These are phyloP conservation scores for Tulasnella sp. DNA, from an alignment of 768 basidiomycete genomes.

Conservation along the genomic window DNA sequence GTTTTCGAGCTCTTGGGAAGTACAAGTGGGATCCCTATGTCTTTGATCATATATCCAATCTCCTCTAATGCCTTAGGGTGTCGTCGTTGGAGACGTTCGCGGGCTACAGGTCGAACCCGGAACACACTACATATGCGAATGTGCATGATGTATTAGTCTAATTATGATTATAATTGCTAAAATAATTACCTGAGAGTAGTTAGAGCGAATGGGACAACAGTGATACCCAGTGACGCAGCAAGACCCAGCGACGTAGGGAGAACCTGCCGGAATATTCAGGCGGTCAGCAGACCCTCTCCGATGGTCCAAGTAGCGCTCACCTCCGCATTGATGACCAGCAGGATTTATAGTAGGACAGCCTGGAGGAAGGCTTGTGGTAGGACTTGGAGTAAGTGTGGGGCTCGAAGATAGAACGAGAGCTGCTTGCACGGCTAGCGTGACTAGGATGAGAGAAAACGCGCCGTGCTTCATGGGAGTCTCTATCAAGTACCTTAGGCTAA, in stretches of 20 bases:
- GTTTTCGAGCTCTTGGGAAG: too few species aligned
- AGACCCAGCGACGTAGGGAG: neutral
- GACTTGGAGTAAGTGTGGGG: neutral
- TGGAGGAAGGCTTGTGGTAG: neutral
- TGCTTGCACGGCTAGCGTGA: neutral
- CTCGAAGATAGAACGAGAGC: neutral
- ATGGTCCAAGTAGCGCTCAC: neutral
- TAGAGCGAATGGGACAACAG: neutral
- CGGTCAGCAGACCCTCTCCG: neutral
- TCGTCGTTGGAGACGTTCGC: neutral
- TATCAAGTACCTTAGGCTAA: too few species aligned
- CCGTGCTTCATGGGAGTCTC: neutral
- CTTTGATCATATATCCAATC: too few species aligned
- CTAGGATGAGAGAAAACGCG: neutral
- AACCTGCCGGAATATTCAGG: neutral
- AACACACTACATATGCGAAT: neutral
- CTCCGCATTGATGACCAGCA: neutral
- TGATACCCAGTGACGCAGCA: neutral
- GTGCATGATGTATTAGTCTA: neutral
- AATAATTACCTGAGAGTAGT: neutral
- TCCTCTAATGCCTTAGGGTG: neutral
- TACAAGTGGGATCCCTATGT: too few species aligned
- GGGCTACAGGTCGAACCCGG: neutral
- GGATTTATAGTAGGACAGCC: neutral
- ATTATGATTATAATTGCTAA: neutral